A percentile compares a stretch with the other conserved stretches of the same genome.
phyloP scores from a whole-genome alignment of 169 alveolate genomes.

The Plasmodium knowlesi region DNA sequence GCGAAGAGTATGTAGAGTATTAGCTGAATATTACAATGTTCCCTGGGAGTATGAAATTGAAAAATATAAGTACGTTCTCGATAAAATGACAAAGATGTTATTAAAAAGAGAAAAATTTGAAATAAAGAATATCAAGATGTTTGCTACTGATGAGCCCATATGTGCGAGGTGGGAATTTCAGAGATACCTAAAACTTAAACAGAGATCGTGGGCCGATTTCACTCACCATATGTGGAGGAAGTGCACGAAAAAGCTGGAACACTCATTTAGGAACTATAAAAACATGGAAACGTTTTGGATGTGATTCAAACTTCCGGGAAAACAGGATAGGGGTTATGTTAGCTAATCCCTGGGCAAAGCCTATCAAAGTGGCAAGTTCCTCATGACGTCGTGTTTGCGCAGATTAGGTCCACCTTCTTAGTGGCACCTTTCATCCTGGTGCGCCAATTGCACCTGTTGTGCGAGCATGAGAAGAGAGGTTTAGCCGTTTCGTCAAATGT shows the following conservation, averaged over 20 bases:
- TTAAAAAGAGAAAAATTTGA: not conserved
- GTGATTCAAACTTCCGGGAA: not conserved
- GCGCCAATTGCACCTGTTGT: not conserved
- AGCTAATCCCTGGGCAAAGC: not conserved
- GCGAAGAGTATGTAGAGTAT: not conserved
- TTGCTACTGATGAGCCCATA: conserved; percentile 2
- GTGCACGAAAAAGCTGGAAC: not conserved
- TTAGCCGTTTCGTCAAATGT: not conserved
- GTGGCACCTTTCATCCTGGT: not conserved
- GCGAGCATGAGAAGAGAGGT: not conserved
- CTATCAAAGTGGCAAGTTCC: not conserved
- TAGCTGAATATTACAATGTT: not conserved
- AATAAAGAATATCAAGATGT: not conserved
- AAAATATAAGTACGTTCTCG: not conserved
- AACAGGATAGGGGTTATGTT: not conserved
- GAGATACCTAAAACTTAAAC: not conserved
- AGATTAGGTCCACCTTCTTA: not conserved
- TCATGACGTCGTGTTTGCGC: not conserved
- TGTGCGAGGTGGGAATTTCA: conserved; percentile 44
- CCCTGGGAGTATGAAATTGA: not conserved
- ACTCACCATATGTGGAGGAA: not conserved
- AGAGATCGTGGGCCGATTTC: conserved; percentile 4
- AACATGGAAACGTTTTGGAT: not conserved
- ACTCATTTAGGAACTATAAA: not conserved
- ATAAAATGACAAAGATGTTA: conserved; percentile 6